Evolutionary conservation across 2,329 filamentous ascomycete genomes (phyloP).

Genomic region (Lecanicillium sp.): DNA sequence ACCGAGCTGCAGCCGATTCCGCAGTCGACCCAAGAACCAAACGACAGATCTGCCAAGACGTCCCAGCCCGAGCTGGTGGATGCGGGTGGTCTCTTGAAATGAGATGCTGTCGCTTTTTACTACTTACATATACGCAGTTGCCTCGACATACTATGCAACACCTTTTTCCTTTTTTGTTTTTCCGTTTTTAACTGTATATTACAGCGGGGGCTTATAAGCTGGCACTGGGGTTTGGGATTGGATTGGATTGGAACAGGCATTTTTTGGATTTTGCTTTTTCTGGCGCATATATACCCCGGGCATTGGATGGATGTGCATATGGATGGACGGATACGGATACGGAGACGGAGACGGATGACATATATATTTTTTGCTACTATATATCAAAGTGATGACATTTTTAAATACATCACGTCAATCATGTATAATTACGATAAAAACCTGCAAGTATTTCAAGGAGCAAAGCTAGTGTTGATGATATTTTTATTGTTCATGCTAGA

Average conservation of each 20-base stretch:
- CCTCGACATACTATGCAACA: neutral
- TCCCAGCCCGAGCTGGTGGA: conserved; percentile 32
- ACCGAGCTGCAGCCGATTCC: conserved; percentile 44
- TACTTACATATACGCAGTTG: neutral
- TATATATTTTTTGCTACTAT: neutral
- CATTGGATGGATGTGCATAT: neutral
- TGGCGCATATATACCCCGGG: conserved; percentile 12
- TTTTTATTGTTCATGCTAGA: conserved; percentile 6
- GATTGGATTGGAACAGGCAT: conserved; percentile 1
- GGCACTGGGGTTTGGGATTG: neutral
- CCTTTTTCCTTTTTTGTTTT: conserved; percentile 2
- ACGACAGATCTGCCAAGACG: conserved; percentile 26
- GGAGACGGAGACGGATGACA: neutral
- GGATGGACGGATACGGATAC: neutral
- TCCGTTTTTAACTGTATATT: neutral
- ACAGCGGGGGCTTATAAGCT: neutral
- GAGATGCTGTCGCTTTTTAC: neutral
- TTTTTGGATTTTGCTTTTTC: neutral
- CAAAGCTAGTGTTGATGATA: neutral
- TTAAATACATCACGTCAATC: neutral
- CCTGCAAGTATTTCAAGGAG: too few species aligned
- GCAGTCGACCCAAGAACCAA: conserved; percentile 32
- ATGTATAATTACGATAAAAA: too few species aligned
- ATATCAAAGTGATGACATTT: neutral
- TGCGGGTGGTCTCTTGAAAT: conserved; percentile 29